Evolutionary conservation across 108 stramenopile genomes (phyloP).

Genomic region (Cyclotella sp.): DNA sequence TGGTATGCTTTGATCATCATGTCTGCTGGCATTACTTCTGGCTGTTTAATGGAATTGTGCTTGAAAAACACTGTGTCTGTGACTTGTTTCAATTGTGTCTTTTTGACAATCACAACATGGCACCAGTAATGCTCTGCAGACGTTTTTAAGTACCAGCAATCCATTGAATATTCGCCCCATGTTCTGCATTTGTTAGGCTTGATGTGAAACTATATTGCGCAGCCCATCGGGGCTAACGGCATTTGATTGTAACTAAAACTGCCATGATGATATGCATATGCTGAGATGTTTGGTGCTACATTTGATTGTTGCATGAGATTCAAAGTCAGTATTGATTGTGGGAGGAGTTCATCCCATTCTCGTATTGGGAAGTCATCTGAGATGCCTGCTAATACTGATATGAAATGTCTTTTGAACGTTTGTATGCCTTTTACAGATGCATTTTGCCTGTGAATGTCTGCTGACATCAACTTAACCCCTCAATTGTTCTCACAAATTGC

Average conservation of each 20-base stretch:
- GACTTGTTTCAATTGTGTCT: slow-evolving; percentile 18
- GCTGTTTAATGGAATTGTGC: slow-evolving; percentile 29
- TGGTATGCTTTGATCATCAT: slow-evolving; percentile 8
- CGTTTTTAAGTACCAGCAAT: slow-evolving; percentile 28
- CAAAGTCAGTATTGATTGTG: slow-evolving; percentile 44
- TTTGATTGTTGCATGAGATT: slow-evolving; percentile 41
- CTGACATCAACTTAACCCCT: slow-evolving; percentile 31
- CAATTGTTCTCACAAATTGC: slow-evolving; percentile 16
- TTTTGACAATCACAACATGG: slow-evolving; percentile 4
- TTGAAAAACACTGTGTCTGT: slow-evolving; percentile 30
- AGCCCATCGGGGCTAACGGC: slow-evolving; percentile 56
- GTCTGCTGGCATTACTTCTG: slow-evolving; percentile 20
- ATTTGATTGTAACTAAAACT: slow-evolving; percentile 42
- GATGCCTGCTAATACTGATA: slow-evolving; percentile 35
- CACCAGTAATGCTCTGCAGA: slow-evolving; percentile 35
- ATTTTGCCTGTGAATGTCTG: slow-evolving; percentile 46
- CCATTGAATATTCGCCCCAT: slow-evolving; percentile 16
- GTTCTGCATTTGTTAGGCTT: slow-evolving; percentile 23
- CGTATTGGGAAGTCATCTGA: slow-evolving; percentile 34
- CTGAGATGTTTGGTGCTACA: slow-evolving; percentile 28
- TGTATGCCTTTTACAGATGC: slow-evolving; percentile 60
- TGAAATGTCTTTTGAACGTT: slow-evolving; percentile 61
- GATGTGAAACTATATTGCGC: slow-evolving; percentile 24
- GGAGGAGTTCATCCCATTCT: slow-evolving; percentile 45
- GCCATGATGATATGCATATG: slow-evolving; percentile 21